Base-by-base conservation (phyloP, 2,329 filamentous ascomycete species). In the Penicillium sp. region DNA sequence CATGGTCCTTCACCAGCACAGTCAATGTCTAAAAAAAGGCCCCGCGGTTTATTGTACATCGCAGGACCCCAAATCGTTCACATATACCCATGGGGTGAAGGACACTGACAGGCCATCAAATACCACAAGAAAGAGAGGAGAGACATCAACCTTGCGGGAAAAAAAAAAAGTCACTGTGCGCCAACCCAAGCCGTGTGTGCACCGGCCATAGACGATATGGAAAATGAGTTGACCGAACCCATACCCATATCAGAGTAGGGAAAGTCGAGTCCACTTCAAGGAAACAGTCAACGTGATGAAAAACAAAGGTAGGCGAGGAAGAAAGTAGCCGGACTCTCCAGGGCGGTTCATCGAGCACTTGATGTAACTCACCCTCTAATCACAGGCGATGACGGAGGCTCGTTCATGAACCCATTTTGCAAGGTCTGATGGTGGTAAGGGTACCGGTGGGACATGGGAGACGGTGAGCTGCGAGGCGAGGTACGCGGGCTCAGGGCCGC, bases 21-120 rank as follows among this genome's bases (percentile, higher is more conserved):
- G 13, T 22, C 19, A 37, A 33, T 43, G 47, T 39, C n/a, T 9
- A 37, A 49, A 35, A 24, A 50, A 3, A 46, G 39, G 33, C 41
- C 26, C 47, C 64, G 71, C 71, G 71, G 71, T 73, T 73, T 73
- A 73, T 73, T 60, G 59, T 61, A 55, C 71, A 67, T 73, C 71
- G 71, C 71, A 68, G 66, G 55, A 69, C 59, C 57, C 41, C 39
- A 48, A 54, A 50, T 43, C 35, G 41, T 26, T 39, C 33, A 50
- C 33, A 50, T 27, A 6, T 14, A 29, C 10, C 26, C 52, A 53
- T 41, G 61, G 31, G 29, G 5, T 50, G 21, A 4, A 49, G 41
- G 24, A 26, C 48, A 14, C 13, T 35, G 22, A 13, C 44, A 7
- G 39, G 24, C 46, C 58, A 60, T 54, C 46, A 50, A 48, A 44